Evolutionary conservation across 2,329 filamentous ascomycete genomes (phyloP), one percentile per base, ranked within the genome.

Genomic region (Aspergillus fructus): DNA sequence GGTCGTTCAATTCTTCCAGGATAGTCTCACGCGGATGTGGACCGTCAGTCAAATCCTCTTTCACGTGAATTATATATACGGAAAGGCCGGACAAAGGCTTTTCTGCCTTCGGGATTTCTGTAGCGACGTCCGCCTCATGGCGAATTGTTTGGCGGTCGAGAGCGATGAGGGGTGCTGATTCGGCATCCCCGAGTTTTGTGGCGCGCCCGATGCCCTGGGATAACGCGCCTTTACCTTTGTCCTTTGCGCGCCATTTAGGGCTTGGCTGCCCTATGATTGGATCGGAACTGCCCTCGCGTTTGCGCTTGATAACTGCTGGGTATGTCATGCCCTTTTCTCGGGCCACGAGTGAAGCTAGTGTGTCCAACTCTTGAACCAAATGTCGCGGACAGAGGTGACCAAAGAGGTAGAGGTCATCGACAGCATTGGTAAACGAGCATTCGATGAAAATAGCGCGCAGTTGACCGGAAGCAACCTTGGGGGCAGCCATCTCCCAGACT

Each of bases 61-160:
- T 99, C 68, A 97, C 85, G 70, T 99, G 94, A 39, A 97, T 97
- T 55, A 97, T 85, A 49, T 97, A 87, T 1, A 99, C 80, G 61
- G 86, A 89, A 27, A 97, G 71, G 0, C 91, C 92, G 52, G 81
- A 78, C 4, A 99, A 79, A 6, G 87, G 86, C 49, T 68, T 69
- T 57, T 58, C 55, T 4, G 40, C 45, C 41, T 49, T 42, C 4
- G 48, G 30, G 23, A 33, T 6, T 42, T 48, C 34, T 11, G 51
- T 60, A 30, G 48, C 39, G 12, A 59, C 17, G 30, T 59, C 49
- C 3, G 50, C 49, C 23, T 58, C 40, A 12, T 40, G 55, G 3
- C 46, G 53, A 27, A 60, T 33, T 2, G 55, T 60, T 15, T 53
- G 45, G 6, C 45, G 60, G 1, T 56, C 53, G 13, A 49, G 40